phyloP scores from a whole-genome alignment of 1,284 basidiomycete genomes.

The Mycena citricolor region DNA sequence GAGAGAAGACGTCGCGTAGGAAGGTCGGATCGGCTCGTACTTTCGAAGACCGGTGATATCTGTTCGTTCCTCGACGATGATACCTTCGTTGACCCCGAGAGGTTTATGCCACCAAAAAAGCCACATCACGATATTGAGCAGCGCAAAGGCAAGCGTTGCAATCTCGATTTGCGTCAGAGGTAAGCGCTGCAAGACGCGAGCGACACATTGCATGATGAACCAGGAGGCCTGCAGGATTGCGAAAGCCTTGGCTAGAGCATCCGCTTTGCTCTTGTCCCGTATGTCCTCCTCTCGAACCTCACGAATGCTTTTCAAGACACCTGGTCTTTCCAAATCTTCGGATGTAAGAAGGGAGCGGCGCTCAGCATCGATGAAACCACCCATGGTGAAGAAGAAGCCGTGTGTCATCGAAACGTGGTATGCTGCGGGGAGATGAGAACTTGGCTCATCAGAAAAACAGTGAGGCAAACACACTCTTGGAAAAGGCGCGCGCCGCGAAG shows the following conservation, averaged over 20 bases:
- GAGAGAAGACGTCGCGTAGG: too few relatives aligned
- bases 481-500: neutral
- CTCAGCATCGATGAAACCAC: constrained; percentile 1
- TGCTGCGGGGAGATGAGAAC: neutral
- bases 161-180: constrained; percentile 33
- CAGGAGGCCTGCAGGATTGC: constrained; percentile 32
- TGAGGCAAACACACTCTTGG: neutral
- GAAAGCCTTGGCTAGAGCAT: constrained; percentile 29
- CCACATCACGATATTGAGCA: constrained; percentile 29
- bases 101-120: constrained; percentile 38
- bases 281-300: constrained; percentile 23
- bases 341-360: neutral
- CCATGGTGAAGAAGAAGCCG: constrained; percentile 8
- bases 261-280: constrained; percentile 31
- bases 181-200: constrained; percentile 25
- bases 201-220: constrained; percentile 33
- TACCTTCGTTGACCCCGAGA: constrained; percentile 18
- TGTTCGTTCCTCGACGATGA: too few relatives aligned
- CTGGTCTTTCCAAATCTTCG: neutral
- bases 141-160: constrained; percentile 31
- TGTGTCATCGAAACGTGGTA: neutral
- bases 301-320: neutral
- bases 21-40: too few relatives aligned
- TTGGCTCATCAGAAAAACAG: too few relatives aligned
- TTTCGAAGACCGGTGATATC: too few relatives aligned